Base-by-base conservation (phyloP, 352 stramenopile genomes). In the Phytophthora rubi region DNA sequence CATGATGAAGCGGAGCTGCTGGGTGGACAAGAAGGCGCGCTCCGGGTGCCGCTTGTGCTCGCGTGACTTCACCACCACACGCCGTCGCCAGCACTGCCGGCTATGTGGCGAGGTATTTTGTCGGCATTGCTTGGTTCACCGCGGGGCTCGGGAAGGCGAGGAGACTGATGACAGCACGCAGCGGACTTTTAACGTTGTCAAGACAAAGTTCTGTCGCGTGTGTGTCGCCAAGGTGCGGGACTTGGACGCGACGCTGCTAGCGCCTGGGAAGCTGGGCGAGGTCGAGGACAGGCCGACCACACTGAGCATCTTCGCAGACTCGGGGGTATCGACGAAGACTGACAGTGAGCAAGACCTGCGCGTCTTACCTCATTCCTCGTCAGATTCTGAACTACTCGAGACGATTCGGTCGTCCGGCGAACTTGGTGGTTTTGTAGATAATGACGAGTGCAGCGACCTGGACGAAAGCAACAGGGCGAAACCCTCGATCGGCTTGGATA, bases 71-170 rank as follows among this genome's bases (percentile, higher is more conserved):
- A 65, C 68, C 6, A 59, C 81, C 5, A 87, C 79, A 39, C 82
- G 84, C n/a, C 73, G 79, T 5, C 82, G 86, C 28, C 85, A 90
- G 53, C 84, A 92, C 68, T 94, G 86, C 65, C 84, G 86, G 1
- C 59, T 94, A n/a, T 94, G 86, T 53, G 86, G 86, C 7, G 86
- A 93, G 30, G 80, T 93, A 1, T 85, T 91, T 32, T 93, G 86
- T 59, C 60, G 77, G 42, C 87, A 84, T 53, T 93, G 86, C 56
- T 62, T 84, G 37, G 51, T 92, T 30, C 75, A 79, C 53, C 81
- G 83, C 15, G 77, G 72, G 15, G 67, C 80, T 6, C 68, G 62
- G 23, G 47, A 68, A 15, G 49, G 61, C 13, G 63, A 52, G 10
- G 57, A 54, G 44, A 57, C 58, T 32, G 53, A 26, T 39, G 57